These are phyloP conservation scores for Aspergillus puulaauensis DNA, from an alignment of 2,329 filamentous ascomycete species.

Conservation along the genomic window DNA sequence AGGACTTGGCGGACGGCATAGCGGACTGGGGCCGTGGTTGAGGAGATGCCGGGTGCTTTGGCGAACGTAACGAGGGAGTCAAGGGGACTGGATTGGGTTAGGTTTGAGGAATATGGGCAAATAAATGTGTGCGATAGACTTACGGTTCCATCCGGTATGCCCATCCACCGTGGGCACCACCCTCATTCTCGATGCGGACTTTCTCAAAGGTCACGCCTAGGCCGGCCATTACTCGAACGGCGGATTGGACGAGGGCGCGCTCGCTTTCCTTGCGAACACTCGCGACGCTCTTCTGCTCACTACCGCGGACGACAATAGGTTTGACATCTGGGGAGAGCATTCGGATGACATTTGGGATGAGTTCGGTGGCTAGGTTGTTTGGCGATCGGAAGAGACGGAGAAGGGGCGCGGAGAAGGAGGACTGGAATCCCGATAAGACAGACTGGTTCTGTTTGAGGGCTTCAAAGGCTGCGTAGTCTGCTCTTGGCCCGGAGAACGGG, in stretches of 20 bases:
- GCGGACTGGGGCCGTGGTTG: conserved; percentile 69
- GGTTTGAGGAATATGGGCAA: background rate
- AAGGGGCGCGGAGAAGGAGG: conserved; percentile 68
- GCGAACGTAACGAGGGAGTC: conserved; percentile 72
- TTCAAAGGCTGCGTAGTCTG: conserved; percentile 79
- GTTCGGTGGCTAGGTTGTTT: conserved; percentile 74
- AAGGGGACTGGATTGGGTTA: conserved; percentile 53
- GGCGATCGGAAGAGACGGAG: conserved; percentile 75
- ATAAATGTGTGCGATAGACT: conserved; percentile 42
- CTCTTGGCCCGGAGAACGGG: conserved; percentile 79
- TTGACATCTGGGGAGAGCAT: conserved; percentile 89
- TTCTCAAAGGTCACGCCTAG: conserved; percentile 79
- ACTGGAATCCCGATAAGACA: conserved; percentile 71
- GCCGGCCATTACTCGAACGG: conserved; percentile 79
- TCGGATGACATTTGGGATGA: conserved; percentile 79
- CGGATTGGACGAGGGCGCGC: conserved; percentile 74
- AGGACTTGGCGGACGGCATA: conserved; percentile 92
- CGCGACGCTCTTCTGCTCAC: conserved; percentile 65
- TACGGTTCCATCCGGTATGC: conserved; percentile 95
- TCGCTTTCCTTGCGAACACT: conserved; percentile 87
- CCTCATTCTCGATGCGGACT: conserved; percentile 72
- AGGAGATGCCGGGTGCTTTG: conserved; percentile 36
- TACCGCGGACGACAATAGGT: conserved; percentile 78
- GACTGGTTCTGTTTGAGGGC: conserved; percentile 75
- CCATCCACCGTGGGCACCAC: conserved; percentile 63